Evolutionary conservation across 352 stramenopile genomes (phyloP).

Genomic region (Phytophthora aleatoria): DNA sequence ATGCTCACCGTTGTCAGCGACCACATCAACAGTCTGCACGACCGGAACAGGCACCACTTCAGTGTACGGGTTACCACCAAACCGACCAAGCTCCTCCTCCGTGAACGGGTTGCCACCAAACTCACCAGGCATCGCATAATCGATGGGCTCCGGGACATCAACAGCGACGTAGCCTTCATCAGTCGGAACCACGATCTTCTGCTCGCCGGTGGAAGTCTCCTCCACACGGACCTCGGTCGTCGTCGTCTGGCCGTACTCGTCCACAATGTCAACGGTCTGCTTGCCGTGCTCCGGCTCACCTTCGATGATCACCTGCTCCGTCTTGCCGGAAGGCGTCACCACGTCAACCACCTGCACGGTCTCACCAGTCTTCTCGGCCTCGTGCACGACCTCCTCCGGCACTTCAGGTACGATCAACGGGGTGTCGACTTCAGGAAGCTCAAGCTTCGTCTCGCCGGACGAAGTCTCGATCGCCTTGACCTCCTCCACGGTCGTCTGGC

Average conservation of each 20-base stretch:
- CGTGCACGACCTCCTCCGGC: not conserved
- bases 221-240: not conserved
- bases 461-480: slow-evolving; percentile 6
- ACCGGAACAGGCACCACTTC: not conserved
- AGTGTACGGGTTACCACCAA: not conserved
- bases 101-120: not conserved
- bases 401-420: slow-evolving; percentile 7
- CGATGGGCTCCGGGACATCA: not conserved
- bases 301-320: not conserved
- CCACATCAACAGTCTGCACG: slow-evolving; percentile 12
- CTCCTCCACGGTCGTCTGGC: not conserved
- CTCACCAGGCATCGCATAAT: not conserved
- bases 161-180: not conserved
- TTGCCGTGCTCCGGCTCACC: not conserved
- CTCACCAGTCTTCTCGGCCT: slow-evolving; percentile 1
- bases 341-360: not conserved
- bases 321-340: not conserved
- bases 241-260: not conserved
- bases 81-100: not conserved
- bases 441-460: slow-evolving; percentile 12
- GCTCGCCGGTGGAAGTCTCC: not conserved
- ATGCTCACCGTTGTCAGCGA: slow-evolving; percentile 3
- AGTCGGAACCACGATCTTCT: not conserved
- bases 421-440: slow-evolving; percentile 4
- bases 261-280: not conserved